Percentiles rank a stretch among this genome's conserved stretches.
These are phyloP conservation scores for Cucurbita argyrosperma DNA, from an alignment of 306 rosid species.

Conservation along the genomic window DNA sequence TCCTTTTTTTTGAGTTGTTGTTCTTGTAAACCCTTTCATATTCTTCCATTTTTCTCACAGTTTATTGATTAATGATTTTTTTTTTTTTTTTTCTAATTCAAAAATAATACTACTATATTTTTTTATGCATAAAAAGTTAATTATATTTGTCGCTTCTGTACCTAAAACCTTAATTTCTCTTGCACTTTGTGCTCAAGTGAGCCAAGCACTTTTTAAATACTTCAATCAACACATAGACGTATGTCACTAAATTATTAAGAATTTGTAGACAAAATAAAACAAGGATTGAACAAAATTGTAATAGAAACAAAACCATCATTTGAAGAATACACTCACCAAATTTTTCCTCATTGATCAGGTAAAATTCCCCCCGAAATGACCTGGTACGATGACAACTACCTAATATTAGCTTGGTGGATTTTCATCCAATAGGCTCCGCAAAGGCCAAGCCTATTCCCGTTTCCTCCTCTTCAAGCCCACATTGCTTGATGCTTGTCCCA, in stretches of 20 bases:
- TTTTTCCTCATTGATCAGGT: neutral
- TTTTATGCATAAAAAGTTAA: too few species aligned
- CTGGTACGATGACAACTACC: neutral
- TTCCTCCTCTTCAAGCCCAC: neutral
- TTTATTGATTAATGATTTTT: too few species aligned
- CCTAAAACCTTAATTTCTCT: neutral
- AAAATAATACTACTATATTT: neutral
- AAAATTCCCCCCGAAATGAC: neutral
- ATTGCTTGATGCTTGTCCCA: neutral
- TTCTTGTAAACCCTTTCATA: neutral
- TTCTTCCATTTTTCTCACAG: neutral
- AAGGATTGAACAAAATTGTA: neutral
- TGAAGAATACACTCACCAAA: neutral
- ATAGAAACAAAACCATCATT: neutral
- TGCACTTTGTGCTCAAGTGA: neutral
- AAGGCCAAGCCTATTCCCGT: neutral
- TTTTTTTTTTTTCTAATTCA: neutral
- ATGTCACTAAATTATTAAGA: neutral
- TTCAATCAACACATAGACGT: neutral
- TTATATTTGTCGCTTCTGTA: neutral
- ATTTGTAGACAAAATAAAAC: neutral
- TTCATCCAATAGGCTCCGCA: neutral
- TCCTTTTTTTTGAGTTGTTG: neutral
- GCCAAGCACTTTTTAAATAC: neutral
- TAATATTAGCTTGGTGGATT: neutral